Conservation (phyloP, 495 filamentous ascomycete genomes). For the Pyronema domesticum region DNA sequence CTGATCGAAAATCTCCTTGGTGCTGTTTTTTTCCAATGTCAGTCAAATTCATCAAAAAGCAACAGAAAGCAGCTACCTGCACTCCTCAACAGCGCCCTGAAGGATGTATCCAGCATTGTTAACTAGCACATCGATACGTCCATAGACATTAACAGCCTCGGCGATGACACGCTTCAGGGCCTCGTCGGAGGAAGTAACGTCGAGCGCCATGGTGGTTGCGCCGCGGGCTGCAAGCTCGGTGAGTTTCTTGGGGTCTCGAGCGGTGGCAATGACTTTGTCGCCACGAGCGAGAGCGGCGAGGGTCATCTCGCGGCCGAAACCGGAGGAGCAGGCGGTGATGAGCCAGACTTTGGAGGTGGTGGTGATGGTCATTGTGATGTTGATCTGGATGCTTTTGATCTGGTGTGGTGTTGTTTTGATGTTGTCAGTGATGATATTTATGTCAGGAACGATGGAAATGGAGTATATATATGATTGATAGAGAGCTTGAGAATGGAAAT, state of each 20-base stretch:
- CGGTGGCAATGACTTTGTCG: conserved; percentile 31
- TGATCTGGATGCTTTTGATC: too few species aligned
- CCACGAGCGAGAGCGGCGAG: conserved; percentile 26
- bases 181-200: conserved; percentile 20
- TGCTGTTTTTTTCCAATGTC: conserved; percentile 7
- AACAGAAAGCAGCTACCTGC: conserved; percentile 15
- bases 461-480: too few species aligned
- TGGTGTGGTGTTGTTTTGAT: too few species aligned
- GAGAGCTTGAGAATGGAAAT: too few species aligned
- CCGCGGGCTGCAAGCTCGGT: conserved; percentile 26
- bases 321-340: conserved; percentile 31
- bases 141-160: conserved; percentile 25
- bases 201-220: conserved; percentile 27
- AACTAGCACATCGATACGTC: conserved; percentile 33
- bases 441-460: too few species aligned
- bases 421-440: too few species aligned
- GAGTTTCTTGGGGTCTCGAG: conserved; percentile 16
- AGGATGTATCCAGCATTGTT: conserved; percentile 35
- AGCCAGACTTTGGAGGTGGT: conserved; percentile 27
- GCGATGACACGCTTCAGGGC: conserved; percentile 24
- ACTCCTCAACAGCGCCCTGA: conserved; percentile 31
- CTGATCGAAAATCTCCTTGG: conserved; percentile 22
- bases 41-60: background rate
- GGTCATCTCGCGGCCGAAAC: conserved; percentile 28
- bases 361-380: too few species aligned